These are phyloP conservation scores for Metschnikowia henanensis DNA, from an alignment of 805 yeast genomes.

Conservation along the genomic window DNA sequence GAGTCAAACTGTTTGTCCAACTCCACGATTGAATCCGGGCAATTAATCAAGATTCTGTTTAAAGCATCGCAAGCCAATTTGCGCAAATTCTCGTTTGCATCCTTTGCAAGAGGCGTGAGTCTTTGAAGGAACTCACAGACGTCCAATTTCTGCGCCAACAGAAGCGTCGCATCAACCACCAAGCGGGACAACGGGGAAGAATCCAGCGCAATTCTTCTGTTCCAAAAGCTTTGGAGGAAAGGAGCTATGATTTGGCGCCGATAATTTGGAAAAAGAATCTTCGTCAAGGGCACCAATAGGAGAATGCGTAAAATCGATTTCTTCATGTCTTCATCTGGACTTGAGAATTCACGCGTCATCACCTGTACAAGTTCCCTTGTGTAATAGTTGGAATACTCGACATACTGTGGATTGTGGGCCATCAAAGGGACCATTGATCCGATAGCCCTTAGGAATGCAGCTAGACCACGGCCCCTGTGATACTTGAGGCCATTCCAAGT, in stretches of 20 bases:
- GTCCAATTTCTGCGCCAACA: constrained; percentile 68
- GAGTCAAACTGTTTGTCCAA: constrained; percentile 62
- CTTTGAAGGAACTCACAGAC: constrained; percentile 57
- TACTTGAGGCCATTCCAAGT: constrained; percentile 76
- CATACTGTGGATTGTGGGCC: constrained; percentile 52
- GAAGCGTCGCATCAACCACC: constrained; percentile 72
- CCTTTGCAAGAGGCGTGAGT: constrained; percentile 62
- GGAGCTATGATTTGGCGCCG: constrained; percentile 49
- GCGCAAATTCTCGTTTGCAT: constrained; percentile 79
- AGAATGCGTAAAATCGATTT: constrained; percentile 68
- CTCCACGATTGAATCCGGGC: constrained; percentile 43
- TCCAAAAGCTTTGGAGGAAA: constrained; percentile 78
- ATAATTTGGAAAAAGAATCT: constrained; percentile 52
- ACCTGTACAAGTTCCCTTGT: constrained; percentile 71
- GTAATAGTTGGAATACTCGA: constrained; percentile 76
- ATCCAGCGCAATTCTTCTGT: constrained; percentile 75
- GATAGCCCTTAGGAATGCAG: constrained; percentile 74
- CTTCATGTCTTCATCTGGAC: constrained; percentile 89
- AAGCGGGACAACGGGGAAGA: constrained; percentile 47
- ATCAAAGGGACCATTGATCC: constrained; percentile 83
- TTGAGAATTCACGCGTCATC: constrained; percentile 66
- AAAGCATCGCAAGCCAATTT: constrained; percentile 76
- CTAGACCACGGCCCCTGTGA: constrained; percentile 75
- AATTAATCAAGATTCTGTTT: constrained; percentile 49
- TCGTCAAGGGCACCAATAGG: constrained; percentile 62